These are phyloP conservation scores for Nitzschia sp. DNA, from an alignment of 108 stramenopile species.

Conservation along the genomic window DNA sequence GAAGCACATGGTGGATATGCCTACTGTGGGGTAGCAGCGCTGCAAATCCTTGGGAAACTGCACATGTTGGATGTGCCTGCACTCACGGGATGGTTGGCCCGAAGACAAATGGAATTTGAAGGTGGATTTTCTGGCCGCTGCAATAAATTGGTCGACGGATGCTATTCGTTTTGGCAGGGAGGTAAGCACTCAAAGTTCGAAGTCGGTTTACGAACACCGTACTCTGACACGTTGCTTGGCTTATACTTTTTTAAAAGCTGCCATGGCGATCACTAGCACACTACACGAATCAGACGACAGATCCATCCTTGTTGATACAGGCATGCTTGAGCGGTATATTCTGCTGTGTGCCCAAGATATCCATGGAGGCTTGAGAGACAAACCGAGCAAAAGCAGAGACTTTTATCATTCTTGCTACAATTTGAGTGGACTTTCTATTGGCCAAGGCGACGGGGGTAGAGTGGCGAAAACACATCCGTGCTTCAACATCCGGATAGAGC, in stretches of 20 bases:
- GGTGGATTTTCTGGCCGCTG: conserved; percentile 96
- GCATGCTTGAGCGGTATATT: conserved; percentile 92
- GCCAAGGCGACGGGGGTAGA: conserved; percentile 65
- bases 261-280: conserved; percentile 26
- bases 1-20: conserved; percentile 99
- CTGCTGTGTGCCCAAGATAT: conserved; percentile 95
- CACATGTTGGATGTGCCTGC: conserved; percentile 56
- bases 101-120: conserved; percentile 89
- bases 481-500: conserved; percentile 80
- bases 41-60: conserved; percentile 25
- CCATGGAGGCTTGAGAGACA: conserved; percentile 95
- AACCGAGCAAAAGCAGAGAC: conserved; percentile 88
- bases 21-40: conserved; percentile 80
- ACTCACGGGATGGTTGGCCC: conserved; percentile 80
- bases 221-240: neutral
- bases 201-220: too few relatives aligned
- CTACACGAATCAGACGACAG: neutral
- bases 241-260: conserved; percentile 10
- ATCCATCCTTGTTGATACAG: conserved; percentile 58
- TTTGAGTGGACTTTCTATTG: conserved; percentile 87
- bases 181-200: too few relatives aligned
- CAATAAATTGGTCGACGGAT: conserved; percentile 99
- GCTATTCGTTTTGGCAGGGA: conserved; percentile 99
- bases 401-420: conserved; percentile 99
- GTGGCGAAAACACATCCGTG: conserved; percentile 66